Conservation (phyloP, 2,329 filamentous ascomycete species). For the Rhynchosporium graminicola region DNA sequence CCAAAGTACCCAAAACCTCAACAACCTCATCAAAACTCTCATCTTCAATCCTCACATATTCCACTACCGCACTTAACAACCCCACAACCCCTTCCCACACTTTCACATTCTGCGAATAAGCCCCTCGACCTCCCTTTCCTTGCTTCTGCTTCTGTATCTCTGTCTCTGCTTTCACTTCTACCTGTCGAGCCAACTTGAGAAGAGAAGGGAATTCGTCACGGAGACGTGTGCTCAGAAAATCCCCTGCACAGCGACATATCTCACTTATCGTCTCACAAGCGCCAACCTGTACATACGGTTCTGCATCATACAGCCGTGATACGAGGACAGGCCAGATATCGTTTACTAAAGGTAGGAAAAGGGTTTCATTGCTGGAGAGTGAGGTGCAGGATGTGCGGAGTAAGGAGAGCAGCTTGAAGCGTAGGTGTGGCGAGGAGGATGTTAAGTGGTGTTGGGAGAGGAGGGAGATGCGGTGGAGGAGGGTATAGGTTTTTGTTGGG, state of each 20-base stretch:
- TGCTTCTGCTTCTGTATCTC: constrained; percentile 27
- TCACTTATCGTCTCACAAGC: constrained; percentile 68
- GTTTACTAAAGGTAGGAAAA: constrained; percentile 86
- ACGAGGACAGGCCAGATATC: constrained; percentile 84
- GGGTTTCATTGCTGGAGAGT: constrained; percentile 74
- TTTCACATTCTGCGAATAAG: constrained; percentile 61
- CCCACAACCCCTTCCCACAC: constrained; percentile 64
- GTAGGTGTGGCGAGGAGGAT: constrained; percentile 76
- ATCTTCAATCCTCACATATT: constrained; percentile 64
- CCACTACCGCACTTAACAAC: constrained; percentile 61
- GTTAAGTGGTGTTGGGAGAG: constrained; percentile 91
- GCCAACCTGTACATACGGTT: constrained; percentile 68
- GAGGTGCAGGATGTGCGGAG: constrained; percentile 71
- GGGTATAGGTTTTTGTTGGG: constrained; percentile 76
- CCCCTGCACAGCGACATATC: constrained; percentile 72
- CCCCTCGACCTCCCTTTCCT: constrained; percentile 48
- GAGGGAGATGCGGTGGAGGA: constrained; percentile 78
- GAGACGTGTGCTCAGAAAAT: constrained; percentile 78
- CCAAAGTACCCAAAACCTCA: constrained; percentile 56
- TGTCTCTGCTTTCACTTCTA: constrained; percentile 45
- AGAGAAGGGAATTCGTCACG: constrained; percentile 69
- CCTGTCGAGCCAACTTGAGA: constrained; percentile 51
- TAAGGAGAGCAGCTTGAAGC: constrained; percentile 75
- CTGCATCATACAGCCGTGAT: constrained; percentile 64
- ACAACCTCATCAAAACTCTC: constrained; percentile 72